These are phyloP conservation scores for Basidiobolus heterosporus DNA, from an alignment of 371 early-diverging fungal genomes.

Conservation along the genomic window DNA sequence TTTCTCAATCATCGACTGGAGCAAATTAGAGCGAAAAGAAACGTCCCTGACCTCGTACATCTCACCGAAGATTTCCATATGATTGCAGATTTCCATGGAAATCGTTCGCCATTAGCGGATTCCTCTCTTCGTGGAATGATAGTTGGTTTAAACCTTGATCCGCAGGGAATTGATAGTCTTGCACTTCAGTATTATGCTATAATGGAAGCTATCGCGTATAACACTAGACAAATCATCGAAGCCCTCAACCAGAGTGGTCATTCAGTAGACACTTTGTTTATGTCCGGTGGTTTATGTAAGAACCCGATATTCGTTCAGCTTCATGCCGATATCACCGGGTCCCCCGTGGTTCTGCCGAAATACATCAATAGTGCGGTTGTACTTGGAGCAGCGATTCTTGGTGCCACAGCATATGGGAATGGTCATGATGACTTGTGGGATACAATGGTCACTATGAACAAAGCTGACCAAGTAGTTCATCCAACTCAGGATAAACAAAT, in stretches of 20 bases:
- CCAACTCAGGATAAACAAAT: slow-evolving; percentile 16
- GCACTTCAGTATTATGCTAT: slow-evolving; percentile 42
- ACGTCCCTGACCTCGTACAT: slow-evolving; percentile 14
- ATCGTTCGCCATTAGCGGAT: slow-evolving; percentile 55
- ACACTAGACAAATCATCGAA: slow-evolving; percentile 42
- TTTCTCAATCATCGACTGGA: slow-evolving; percentile 26
- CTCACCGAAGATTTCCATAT: slow-evolving; percentile 37
- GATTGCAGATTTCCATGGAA: slow-evolving; percentile 63
- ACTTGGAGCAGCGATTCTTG: slow-evolving; percentile 50
- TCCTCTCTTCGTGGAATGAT: slow-evolving; percentile 41
- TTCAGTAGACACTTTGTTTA: slow-evolving; percentile 32
- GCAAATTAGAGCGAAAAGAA: slow-evolving; percentile 10
- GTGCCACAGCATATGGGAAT: slow-evolving; percentile 32
- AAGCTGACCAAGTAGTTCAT: slow-evolving; percentile 20
- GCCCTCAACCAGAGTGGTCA: slow-evolving; percentile 29
- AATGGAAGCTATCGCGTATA: slow-evolving; percentile 39
- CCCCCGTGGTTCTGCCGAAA: slow-evolving; percentile 32
- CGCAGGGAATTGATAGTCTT: slow-evolving; percentile 25
- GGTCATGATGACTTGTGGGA: slow-evolving; percentile 16
- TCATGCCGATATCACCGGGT: slow-evolving; percentile 35
- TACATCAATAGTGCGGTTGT: slow-evolving; percentile 46
- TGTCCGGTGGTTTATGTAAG: slow-evolving; percentile 52
- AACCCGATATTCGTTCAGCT: slow-evolving; percentile 42
- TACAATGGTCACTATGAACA: slow-evolving; percentile 25
- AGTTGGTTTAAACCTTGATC: slow-evolving; percentile 37